Percentiles rank a stretch among this genome's conserved stretches.
Evolutionary conservation across 2,329 filamentous ascomycete genomes (phyloP).

Genomic region (Arthrobotrys sphaeroides): DNA sequence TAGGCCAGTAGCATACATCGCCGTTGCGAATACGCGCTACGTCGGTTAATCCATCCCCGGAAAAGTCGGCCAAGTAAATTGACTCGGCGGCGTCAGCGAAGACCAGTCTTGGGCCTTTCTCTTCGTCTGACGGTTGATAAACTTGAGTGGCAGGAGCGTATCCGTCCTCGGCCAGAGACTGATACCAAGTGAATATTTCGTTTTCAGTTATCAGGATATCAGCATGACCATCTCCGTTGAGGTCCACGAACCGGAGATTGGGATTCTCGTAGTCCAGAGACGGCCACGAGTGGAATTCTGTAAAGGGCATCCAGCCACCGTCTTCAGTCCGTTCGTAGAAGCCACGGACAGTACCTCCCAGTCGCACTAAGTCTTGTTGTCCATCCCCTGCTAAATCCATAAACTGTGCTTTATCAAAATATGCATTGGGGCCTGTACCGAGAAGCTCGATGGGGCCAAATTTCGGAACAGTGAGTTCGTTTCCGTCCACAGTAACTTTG

Average conservation of each 20-base stretch:
- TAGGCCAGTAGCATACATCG: conserved; percentile 60
- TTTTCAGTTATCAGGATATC: background rate
- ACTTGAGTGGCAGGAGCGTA: background rate
- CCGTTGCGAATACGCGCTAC: conserved; percentile 58
- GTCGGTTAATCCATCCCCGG: conserved; percentile 58
- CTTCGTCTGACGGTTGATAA: background rate
- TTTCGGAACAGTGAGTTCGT: background rate
- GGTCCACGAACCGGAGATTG: background rate
- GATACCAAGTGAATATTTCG: conserved; percentile 43
- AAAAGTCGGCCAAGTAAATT: conserved; percentile 57
- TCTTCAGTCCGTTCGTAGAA: background rate
- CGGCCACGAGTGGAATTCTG: background rate
- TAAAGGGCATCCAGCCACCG: background rate
- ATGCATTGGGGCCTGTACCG: background rate
- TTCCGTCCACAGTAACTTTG: background rate
- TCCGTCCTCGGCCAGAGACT: conserved; percentile 7
- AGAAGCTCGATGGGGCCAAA: background rate
- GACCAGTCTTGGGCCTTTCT: conserved; percentile 27
- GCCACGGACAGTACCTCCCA: background rate
- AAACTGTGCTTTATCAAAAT: background rate
- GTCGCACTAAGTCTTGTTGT: background rate
- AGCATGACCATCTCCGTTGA: conserved; percentile 9
- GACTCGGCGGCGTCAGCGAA: background rate
- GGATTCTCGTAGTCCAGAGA: background rate
- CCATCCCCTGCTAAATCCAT: background rate